phyloP scores from a whole-genome alignment of 148 eudicot species.

The Tetragonia tetragonoides region DNA sequence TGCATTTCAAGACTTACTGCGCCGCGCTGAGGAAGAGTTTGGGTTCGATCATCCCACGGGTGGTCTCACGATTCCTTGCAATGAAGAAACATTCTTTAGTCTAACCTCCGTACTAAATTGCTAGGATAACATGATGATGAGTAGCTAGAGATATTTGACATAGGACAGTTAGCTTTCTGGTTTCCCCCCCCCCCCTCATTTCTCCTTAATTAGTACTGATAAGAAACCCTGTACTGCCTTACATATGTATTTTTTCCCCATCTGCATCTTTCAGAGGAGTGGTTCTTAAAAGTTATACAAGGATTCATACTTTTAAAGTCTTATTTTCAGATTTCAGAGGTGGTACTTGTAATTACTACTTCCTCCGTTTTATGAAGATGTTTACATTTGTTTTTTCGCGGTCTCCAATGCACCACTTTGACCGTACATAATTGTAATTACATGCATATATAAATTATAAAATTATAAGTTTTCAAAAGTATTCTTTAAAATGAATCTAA shows the following conservation, averaged over 20 bases:
- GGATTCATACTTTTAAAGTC: not conserved
- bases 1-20: slow-evolving; percentile 12
- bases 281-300: not conserved
- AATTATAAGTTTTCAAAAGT: no score
- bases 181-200: not conserved
- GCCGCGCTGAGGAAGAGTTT: slow-evolving; percentile 14
- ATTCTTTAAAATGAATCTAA: no score
- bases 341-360: no score
- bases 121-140: not conserved
- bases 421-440: no score
- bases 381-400: no score
- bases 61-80: slow-evolving; percentile 23
- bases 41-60: slow-evolving; percentile 20
- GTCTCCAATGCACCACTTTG: no score
- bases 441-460: no score
- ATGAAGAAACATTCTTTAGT: slow-evolving; percentile 13
- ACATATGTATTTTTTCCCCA: slow-evolving; percentile 9
- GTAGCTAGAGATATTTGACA: not conserved
- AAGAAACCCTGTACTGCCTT: slow-evolving; percentile 5
- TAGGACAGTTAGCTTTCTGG: not conserved
- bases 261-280: slow-evolving; percentile 8
- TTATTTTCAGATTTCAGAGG: not conserved
- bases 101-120: not conserved
- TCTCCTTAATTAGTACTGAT: not conserved
- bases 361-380: no score